Conservation (phyloP, 768 basidiomycete species). For the Lentinula sp. region DNA sequence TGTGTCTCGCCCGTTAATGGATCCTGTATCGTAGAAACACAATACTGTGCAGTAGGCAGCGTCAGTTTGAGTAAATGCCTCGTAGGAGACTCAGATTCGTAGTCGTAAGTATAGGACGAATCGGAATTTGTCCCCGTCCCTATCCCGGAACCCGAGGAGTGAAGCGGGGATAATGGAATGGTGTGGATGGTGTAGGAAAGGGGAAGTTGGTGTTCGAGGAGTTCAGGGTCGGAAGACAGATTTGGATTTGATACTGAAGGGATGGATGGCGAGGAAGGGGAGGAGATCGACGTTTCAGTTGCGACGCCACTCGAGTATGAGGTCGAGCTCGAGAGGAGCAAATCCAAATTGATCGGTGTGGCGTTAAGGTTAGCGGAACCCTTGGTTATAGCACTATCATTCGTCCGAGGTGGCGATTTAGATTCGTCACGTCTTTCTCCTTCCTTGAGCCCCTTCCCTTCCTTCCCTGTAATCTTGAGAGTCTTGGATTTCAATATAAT, state of each 20-base stretch:
- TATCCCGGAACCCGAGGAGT: slow-evolving; percentile 48
- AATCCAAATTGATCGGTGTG: slow-evolving; percentile 3
- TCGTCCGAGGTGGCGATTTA: neutral
- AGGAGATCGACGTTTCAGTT: neutral
- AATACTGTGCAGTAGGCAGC: slow-evolving; percentile 79
- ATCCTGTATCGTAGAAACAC: slow-evolving; percentile 70
- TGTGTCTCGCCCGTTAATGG: slow-evolving; percentile 72
- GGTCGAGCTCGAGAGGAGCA: neutral
- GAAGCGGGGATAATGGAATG: slow-evolving; percentile 76
- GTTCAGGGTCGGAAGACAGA: neutral
- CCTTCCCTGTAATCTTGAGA: neutral
- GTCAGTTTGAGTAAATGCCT: slow-evolving; percentile 75
- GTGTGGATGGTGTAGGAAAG: slow-evolving; percentile 60
- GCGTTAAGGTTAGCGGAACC: neutral
- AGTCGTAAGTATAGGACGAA: neutral
- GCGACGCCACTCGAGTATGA: neutral
- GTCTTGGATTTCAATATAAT: slow-evolving; percentile 32
- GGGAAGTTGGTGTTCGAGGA: slow-evolving; percentile 34
- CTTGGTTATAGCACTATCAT: neutral
- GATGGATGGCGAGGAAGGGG: slow-evolving; percentile 10
- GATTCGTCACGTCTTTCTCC: neutral
- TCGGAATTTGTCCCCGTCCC: slow-evolving; percentile 22
- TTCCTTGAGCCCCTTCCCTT: neutral
- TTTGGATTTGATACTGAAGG: neutral
- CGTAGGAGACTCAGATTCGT: slow-evolving; percentile 32